These are phyloP conservation scores for Astrephomene gubernaculifera DNA, from an alignment of 139 green algal species.

Conservation along the genomic window DNA sequence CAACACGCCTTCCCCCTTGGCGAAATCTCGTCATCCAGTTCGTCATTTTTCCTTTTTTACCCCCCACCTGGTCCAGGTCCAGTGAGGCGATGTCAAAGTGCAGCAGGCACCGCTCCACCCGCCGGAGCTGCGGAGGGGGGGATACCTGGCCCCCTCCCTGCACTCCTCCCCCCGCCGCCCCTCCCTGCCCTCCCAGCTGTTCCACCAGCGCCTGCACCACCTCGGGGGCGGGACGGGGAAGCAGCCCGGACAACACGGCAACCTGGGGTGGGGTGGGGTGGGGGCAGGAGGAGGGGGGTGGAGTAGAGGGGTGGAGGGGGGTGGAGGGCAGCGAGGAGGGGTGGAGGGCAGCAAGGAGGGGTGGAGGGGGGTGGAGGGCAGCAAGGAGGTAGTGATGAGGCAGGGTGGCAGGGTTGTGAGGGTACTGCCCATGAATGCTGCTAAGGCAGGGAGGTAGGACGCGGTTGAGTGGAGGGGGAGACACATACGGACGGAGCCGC, in stretches of 20 bases:
- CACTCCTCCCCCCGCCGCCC: neutral
- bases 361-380: too few relatives aligned
- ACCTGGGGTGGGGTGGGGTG: neutral
- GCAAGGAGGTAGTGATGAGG: too few relatives aligned
- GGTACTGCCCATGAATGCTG: too few relatives aligned
- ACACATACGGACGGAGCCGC: too few relatives aligned
- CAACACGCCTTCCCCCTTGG: too few relatives aligned
- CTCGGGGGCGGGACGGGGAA: conserved; percentile 74
- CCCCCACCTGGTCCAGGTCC: conserved; percentile 89
- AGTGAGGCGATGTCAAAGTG: conserved; percentile 87
- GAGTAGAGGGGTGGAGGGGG: neutral
- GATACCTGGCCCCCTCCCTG: neutral
- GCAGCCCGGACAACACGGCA: conserved; percentile 63
- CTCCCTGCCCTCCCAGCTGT: conserved; percentile 60
- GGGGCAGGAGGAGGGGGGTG: neutral
- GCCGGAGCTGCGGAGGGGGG: conserved; percentile 54
- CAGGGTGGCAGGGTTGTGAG: too few relatives aligned
- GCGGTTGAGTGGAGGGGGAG: too few relatives aligned
- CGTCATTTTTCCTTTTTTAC: neutral
- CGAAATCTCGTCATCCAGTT: too few relatives aligned
- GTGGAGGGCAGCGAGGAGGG: neutral
- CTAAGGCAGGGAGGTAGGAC: too few relatives aligned
- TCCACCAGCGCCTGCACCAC: conserved; percentile 88
- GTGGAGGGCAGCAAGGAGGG: neutral
- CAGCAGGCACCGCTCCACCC: conserved; percentile 89